These are phyloP conservation scores for Cronartium quercuum DNA, from an alignment of 1,284 basidiomycete genomes.

Conservation along the genomic window DNA sequence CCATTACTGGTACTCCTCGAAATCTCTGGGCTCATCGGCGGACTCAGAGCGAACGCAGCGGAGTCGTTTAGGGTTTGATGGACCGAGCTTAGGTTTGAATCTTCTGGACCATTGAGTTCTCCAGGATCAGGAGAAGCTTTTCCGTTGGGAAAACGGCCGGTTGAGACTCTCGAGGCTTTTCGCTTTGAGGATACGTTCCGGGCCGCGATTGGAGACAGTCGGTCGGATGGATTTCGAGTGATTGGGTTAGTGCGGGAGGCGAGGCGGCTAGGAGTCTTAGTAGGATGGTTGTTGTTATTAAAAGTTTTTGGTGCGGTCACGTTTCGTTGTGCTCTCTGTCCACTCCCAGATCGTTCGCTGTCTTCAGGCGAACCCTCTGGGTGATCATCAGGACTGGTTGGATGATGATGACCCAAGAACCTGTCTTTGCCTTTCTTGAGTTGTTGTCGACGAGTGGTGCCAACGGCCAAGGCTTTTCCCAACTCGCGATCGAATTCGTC, in stretches of 20 bases:
- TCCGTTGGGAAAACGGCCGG: background rate
- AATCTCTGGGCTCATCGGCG: constrained; percentile 16
- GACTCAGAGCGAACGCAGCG: constrained; percentile 32
- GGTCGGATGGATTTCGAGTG: background rate
- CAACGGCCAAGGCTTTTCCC: constrained; percentile 14
- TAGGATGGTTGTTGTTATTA: background rate
- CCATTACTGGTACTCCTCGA: background rate
- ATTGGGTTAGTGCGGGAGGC: background rate
- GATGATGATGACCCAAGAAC: background rate
- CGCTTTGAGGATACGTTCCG: background rate
- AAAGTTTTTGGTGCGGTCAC: background rate
- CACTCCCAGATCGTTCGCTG: background rate
- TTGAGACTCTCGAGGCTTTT: background rate
- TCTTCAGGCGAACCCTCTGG: background rate
- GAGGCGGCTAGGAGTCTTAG: background rate
- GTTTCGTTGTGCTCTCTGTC: background rate
- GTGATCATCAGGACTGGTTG: background rate
- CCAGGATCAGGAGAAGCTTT: background rate
- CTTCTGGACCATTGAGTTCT: background rate
- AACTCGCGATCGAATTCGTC: constrained; percentile 17
- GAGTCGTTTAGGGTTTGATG: constrained; percentile 25
- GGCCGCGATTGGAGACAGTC: background rate
- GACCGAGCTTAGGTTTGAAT: background rate
- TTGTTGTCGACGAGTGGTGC: background rate
- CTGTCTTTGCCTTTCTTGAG: background rate